Evolutionary conservation across 202 grass and related monocot species (phyloP), one percentile per base, ranked within the genome.

Genomic region (Digitaria exilis): DNA sequence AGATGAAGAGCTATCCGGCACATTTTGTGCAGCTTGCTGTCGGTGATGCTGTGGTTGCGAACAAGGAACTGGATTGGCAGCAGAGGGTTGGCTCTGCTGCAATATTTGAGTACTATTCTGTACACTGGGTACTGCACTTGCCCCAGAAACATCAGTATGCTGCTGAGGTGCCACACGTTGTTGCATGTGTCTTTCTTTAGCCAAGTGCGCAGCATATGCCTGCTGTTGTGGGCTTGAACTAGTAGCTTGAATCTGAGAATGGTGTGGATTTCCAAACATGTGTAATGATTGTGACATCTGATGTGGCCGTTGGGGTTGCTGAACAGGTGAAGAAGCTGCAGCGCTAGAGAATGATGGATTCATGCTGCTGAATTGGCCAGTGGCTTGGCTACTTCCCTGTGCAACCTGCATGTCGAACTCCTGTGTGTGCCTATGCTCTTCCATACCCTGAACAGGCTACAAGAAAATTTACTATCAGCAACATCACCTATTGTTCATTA

Each of bases 401-500:
- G 92, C 84, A 73, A 75, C 88, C 78, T 93, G 88, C 69, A 90
- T 74, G 79, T 91, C 79, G 24, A 90, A 70, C 77, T 98, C 84
- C 9, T 88, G 84, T 80, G 91, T 80, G 35, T 90, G 82, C 81
- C 85, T 85, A 78, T 91, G 87, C 50, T 93, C 89, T 45, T 91
- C 86, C 48, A 89, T 76, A 84, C 88, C 91, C 75, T 98, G 92
- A 72, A 89, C 89, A 86, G 87, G 83, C 96, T 98, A 80, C 49
- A 79, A 41, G 68, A 73, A 77, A 83, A n/a, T n/a, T n/a, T 80
- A 79, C 29, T 54, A 61, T 79, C 57, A 84, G 84, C 32, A 76
- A 69, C 5, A 3, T 28, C 21, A 22, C 63, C 39, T 43, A 49
- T 6, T 58, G 43, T 51, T 45, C 43, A 50, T 28, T 42, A 61